These are phyloP conservation scores for Scleromitrula shiraiana DNA, from an alignment of 2,329 filamentous ascomycete genomes.

Conservation along the genomic window DNA sequence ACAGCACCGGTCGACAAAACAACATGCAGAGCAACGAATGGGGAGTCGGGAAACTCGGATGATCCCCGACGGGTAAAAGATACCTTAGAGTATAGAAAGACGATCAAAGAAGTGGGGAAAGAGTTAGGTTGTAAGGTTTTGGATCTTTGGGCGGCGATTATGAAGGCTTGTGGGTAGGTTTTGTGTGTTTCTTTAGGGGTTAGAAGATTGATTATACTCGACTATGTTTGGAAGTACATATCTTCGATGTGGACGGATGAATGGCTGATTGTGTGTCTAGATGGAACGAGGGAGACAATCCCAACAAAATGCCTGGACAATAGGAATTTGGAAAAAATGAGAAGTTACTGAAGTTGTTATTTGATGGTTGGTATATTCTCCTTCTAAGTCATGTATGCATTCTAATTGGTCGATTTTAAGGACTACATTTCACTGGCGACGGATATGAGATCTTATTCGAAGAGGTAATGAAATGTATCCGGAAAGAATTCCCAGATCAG, in stretches of 20 bases:
- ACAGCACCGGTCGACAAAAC: conserved; percentile 82
- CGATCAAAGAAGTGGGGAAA: conserved; percentile 49
- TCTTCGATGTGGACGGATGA: no score
- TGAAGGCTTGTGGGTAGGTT: conserved; percentile 41
- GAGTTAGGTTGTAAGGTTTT: conserved; percentile 48
- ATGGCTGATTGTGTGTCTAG: not conserved
- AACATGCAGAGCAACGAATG: conserved; percentile 31
- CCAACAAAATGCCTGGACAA: not conserved
- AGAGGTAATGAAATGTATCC: conserved; percentile 1
- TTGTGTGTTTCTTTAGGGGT: not conserved
- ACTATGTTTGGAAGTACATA: not conserved
- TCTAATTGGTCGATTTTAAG: not conserved
- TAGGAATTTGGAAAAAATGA: not conserved
- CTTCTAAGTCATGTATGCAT: no score
- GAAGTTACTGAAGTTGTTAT: not conserved
- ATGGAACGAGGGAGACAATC: conserved; percentile 1
- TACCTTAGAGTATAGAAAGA: conserved; percentile 49
- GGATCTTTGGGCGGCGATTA: conserved; percentile 72
- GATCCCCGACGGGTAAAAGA: conserved; percentile 33
- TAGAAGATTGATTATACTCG: not conserved
- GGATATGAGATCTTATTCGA: conserved; percentile 4
- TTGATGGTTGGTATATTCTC: no score
- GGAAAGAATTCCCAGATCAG: not conserved
- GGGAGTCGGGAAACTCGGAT: conserved; percentile 38
- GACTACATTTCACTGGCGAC: conserved; percentile 5